These are phyloP conservation scores for Podospora comata DNA, from an alignment of 495 filamentous ascomycete species.

Conservation along the genomic window DNA sequence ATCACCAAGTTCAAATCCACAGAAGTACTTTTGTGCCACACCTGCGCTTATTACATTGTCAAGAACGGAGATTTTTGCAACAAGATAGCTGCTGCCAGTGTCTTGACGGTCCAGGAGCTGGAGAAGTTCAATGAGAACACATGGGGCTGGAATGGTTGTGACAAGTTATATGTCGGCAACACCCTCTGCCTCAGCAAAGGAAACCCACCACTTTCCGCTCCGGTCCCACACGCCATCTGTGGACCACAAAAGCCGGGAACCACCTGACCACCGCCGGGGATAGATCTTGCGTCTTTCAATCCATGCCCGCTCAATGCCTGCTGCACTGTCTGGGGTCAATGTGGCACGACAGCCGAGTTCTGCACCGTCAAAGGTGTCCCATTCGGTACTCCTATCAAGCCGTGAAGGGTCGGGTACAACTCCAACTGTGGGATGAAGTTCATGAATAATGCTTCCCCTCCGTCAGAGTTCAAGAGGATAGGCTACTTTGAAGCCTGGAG, in stretches of 20 bases:
- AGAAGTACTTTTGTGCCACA: constrained; percentile 32
- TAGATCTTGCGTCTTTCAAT: constrained; percentile 24
- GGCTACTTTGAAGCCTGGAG: constrained; percentile 35
- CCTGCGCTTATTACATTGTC: constrained; percentile 36
- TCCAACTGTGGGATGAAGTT: constrained; percentile 45
- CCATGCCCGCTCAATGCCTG: constrained; percentile 38
- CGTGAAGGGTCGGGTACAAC: constrained; percentile 34
- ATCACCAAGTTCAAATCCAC: constrained; percentile 40
- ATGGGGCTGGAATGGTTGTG: constrained; percentile 50
- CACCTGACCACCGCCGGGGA: neutral
- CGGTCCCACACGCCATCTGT: constrained; percentile 37
- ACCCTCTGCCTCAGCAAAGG: constrained; percentile 47
- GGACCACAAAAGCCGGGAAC: constrained; percentile 42
- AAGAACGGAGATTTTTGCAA: constrained; percentile 31
- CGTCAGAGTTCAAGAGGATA: constrained; percentile 8
- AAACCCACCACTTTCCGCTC: constrained; percentile 40
- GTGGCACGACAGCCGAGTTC: constrained; percentile 47
- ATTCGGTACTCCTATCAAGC: constrained; percentile 32
- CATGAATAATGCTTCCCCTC: constrained; percentile 12
- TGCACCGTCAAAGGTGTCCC: constrained; percentile 35
- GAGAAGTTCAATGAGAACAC: constrained; percentile 40
- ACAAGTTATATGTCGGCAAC: constrained; percentile 23
- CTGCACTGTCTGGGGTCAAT: constrained; percentile 45
- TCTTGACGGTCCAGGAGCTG: constrained; percentile 34
- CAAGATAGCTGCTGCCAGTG: constrained; percentile 23